Base-by-base conservation (phyloP, 2,329 filamentous ascomycete species). In the Clarireedia hainanense region DNA sequence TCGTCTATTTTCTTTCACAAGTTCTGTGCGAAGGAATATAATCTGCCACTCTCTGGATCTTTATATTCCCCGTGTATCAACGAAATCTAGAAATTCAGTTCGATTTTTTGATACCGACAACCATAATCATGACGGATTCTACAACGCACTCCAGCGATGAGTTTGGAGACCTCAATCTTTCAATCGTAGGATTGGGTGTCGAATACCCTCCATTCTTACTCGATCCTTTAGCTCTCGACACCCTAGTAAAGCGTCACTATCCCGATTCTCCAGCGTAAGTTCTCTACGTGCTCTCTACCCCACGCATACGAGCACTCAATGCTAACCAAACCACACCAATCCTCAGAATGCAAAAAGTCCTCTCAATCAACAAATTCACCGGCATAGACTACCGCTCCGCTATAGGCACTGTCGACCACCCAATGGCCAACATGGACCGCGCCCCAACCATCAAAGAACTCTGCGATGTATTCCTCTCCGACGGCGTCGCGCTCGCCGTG, bases 321-420 rank as follows among this genome's bases (percentile, higher is more conserved):
- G 30, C 36, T 50, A 23, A 55, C 6, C 10, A 20, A 6, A 20
- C 42, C 5, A 4, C 15, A 2, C 24, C 5, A 20, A n/a, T 40
- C 42, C 47, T 4, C 60, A 85, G 81, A 36, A 82, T 86, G 77
- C 74, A 74, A 58, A 85, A 85, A 65, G 77, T 86, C 26, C 75
- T 83, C 54, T 73, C 75, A 15, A 84, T 86, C 66, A 86, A 85
- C 70, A 74, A 76, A 55, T 84, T 76, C 63, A 86, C 83, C 1
- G 83, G 83, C 58, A 85, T 85, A 58, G 82, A 85, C 51, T 72
- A 74, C 34, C 79, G 83, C 52, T 83, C 82, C 12, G 83, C 82
- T 12, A 77, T 86, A 62, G 83, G 81, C 56, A 77, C 74, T 3
- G 76, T 79, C 10, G 79, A 83, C 57, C 81, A 86, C 64, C 80